Evolutionary conservation across 2,329 filamentous ascomycete genomes (phyloP), one percentile per base, ranked within the genome.

Genomic region (Scedosporium apiospermum): DNA sequence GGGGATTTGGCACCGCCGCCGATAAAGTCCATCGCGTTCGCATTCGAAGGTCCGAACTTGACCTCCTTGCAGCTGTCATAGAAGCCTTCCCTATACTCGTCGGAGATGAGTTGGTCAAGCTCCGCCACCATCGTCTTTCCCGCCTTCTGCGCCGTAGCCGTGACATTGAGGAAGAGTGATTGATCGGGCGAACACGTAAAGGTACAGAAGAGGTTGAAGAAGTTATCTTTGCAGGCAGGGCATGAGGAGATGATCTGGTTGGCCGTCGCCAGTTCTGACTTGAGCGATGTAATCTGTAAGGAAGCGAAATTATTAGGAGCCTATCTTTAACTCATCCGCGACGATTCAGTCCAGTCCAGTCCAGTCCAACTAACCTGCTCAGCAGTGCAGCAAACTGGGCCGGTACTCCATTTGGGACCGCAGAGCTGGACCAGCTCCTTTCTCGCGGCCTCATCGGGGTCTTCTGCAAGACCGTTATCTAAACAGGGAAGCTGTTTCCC

Each of bases 21-120:
- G 65, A 99, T 98, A 68, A 99, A 87, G 69, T 93, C 89, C 84
- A 99, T 99, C 16, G 93, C 95, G 70, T 89, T 92, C 65, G 90
- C 89, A 71, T 96, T 96, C 51, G 93, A 93, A 6, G 93, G 89
- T 42, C 95, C 95, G 70, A 98, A 97, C 72, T 99, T 99, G 76
- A 99, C 93, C 73, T 99, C 92, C 76, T 98, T 98, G 80, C 95
- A 99, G 76, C 95, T 99, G 75, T 96, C 84, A 73, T 93, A 99
- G 77, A 99, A 96, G 1, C 90, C 92, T 7, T 84, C 82, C 53
- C 91, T 93, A 72, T 96, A 98, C 61, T 89, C 81, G 63, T 92
- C 82, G 2, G 91, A 91, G 68, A 97, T 86, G 5, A 98, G 78
- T 71, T 97, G 93, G 71, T 97, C 93, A 23, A 99, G 77, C 76